A percentile compares a stretch with the other conserved stretches of the same genome.
Conservation (phyloP, 768 basidiomycete species). For the Cyathus striatus region DNA sequence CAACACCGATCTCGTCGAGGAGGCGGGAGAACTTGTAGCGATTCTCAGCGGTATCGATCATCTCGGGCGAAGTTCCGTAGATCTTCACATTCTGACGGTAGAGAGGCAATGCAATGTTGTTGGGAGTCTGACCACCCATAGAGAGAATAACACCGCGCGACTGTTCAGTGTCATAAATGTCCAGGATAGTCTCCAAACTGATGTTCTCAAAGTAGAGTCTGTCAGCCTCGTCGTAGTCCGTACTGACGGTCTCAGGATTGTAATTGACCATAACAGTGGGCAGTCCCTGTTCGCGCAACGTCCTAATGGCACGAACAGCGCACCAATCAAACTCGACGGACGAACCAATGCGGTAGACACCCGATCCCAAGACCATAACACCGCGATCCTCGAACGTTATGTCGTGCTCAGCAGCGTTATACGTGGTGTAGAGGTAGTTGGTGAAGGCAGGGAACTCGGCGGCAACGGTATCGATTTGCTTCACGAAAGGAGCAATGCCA, state of each 20-base stretch:
- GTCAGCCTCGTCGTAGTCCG: constrained; percentile 98
- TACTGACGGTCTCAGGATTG: constrained; percentile 98
- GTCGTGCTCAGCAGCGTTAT: constrained; percentile 95
- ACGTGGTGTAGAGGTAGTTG: constrained; percentile 98
- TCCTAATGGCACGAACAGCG: constrained; percentile 94
- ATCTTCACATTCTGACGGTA: constrained; percentile 87
- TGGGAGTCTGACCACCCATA: constrained; percentile 98
- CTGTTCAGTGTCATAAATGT: constrained; percentile 91
- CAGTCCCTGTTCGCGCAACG: constrained; percentile 88
- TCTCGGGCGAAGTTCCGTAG: constrained; percentile 90
- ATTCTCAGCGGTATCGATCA: constrained; percentile 96
- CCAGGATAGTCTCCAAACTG: constrained; percentile 90
- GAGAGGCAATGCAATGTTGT: constrained; percentile 96
- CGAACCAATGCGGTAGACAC: constrained; percentile 97
- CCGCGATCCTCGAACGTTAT: constrained; percentile 85
- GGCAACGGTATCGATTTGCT: constrained; percentile 98
- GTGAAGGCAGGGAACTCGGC: constrained; percentile 99
- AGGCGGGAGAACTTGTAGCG: constrained; percentile 99
- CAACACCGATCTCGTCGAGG: constrained; percentile 90
- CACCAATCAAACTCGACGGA: constrained; percentile 99
- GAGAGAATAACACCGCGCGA: constrained; percentile 91
- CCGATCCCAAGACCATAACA: constrained; percentile 96
- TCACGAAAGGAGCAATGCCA: constrained; percentile 85
- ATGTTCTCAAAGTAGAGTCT: constrained; percentile 99
- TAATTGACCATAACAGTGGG: constrained; percentile 99